Evolutionary conservation across 805 yeast genomes (phyloP).

Genomic region (Teunomyces gatunensis): DNA sequence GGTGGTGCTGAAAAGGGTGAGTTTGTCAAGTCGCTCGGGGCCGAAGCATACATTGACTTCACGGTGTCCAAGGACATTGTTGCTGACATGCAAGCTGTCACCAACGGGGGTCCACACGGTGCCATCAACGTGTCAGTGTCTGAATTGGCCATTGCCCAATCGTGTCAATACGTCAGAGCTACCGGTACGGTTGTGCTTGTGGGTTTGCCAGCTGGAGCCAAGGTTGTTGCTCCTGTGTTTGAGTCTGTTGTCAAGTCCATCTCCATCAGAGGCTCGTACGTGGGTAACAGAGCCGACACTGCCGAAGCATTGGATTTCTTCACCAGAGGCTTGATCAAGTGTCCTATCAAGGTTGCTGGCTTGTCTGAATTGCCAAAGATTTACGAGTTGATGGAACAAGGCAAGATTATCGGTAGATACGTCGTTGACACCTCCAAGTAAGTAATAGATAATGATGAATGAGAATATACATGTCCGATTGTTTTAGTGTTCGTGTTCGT

Average conservation of each 20-base stretch:
- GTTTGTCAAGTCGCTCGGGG: constrained; percentile 20
- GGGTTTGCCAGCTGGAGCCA: constrained; percentile 46
- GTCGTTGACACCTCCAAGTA: constrained; percentile 43
- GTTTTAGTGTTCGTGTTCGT: no score
- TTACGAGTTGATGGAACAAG: constrained; percentile 40
- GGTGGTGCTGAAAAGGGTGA: constrained; percentile 70
- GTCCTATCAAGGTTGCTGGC: constrained; percentile 41
- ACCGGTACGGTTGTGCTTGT: constrained; percentile 44
- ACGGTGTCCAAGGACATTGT: constrained; percentile 50
- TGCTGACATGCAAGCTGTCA: constrained; percentile 51
- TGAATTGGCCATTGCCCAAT: constrained; percentile 61
- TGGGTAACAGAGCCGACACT: constrained; percentile 47
- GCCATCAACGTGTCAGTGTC: constrained; percentile 75
- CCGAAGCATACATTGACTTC: constrained; percentile 27
- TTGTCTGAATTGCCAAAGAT: constrained; percentile 40
- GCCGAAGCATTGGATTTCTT: constrained; percentile 46
- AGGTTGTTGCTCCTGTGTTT: constrained; percentile 38
- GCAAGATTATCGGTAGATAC: constrained; percentile 43
- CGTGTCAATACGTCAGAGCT: constrained; percentile 35
- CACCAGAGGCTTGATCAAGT: constrained; percentile 40
- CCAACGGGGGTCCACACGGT: constrained; percentile 76
- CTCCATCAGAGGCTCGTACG: constrained; percentile 41
- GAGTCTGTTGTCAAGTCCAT: constrained; percentile 40
- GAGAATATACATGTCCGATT: not conserved
- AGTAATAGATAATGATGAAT: not conserved